Conservation (phyloP, 345 rosid species). For the Gynandropsis gynandra region DNA sequence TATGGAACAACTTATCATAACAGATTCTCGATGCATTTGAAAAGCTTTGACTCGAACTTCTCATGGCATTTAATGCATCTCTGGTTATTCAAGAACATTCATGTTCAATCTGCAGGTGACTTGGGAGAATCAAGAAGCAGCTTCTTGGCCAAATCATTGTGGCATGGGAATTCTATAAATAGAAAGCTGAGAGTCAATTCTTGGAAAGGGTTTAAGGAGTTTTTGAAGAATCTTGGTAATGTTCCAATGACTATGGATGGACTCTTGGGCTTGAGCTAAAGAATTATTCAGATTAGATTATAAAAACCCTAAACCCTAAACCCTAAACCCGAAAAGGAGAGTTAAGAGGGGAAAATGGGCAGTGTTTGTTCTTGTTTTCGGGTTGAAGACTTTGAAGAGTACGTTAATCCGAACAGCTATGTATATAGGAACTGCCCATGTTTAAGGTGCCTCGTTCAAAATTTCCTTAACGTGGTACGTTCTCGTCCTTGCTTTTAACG, state of each 20-base stretch:
- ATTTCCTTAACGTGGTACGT: conserved; percentile 63
- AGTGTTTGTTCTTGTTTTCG: conserved; percentile 80
- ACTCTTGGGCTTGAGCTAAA: conserved; percentile 17
- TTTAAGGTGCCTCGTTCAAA: conserved; percentile 64
- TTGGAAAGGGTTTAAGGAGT: conserved; percentile 10
- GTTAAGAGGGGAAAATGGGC: conserved; percentile 56
- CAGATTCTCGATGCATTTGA: conserved; percentile 10
- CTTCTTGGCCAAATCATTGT: conserved; percentile 10
- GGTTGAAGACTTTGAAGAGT: conserved; percentile 59
- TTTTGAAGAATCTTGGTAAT: conserved; percentile 40
- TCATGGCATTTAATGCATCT: conserved; percentile 9
- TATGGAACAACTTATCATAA: no score
- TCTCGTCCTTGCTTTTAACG: conserved; percentile 7
- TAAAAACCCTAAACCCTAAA: no score
- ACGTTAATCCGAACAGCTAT: conserved; percentile 64
- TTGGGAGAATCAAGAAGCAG: conserved; percentile 12
- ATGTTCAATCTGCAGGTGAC: conserved; percentile 32
- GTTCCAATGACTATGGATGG: background rate
- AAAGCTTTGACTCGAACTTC: conserved; percentile 2
- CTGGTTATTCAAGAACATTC: background rate
- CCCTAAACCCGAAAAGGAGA: conserved; percentile 19
- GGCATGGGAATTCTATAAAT: conserved; percentile 18
- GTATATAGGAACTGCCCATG: conserved; percentile 78
- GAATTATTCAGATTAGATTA: conserved; percentile 15
- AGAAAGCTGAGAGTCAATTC: conserved; percentile 6